Evolutionary conservation across 495 filamentous ascomycete genomes (phyloP), one percentile per base, ranked within the genome.

Genomic region (Pyronema domesticum): DNA sequence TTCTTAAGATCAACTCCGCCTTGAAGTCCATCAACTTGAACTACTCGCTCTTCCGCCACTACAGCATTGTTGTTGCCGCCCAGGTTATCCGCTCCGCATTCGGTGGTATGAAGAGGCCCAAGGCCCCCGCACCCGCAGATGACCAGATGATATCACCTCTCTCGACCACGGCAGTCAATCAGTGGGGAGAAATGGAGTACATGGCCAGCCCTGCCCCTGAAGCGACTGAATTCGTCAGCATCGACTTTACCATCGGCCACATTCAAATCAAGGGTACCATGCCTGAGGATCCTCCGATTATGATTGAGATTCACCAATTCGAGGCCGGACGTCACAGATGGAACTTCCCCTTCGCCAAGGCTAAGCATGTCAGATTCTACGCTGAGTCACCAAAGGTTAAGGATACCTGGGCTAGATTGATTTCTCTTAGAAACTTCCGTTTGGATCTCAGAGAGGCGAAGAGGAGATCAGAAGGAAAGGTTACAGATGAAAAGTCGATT

Each of bases 41-140:
- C 35, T 96, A 95, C 63, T 96, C 93, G 3, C 74, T 99, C 1
- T 95, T 93, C 65, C 81, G 89, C 5, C 89, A 94, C 63, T 96
- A 95, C 62, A 81, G 87, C n/a, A 72, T 89, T 30, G 83, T 82
- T 9, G 76, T 96, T 46, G 93, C 93, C 30, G 67, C 74, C 17
- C 80, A 79, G 55, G 83, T 93, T 7, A 67, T 98, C 10, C 74
- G 75, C 51, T 79, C 81, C 55, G 85, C 87, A 6, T 85, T 95
- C 63, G 71, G 58, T 60, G 62, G 51, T 57, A 67, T 53, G 14
- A 36, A 51, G 47, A 58, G 15, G 52, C 55, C 37, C 36, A 58
- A 63, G 34, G 44, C 46, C 7, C 34, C 23, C 23, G 5, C 23
- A 2, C 23, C 23, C 5, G 23, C 23, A 30, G 23, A 30, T 30